Evolutionary conservation across 1,139 yeast genomes (phyloP).

Genomic region (Debaryomycetaceae sp.): DNA sequence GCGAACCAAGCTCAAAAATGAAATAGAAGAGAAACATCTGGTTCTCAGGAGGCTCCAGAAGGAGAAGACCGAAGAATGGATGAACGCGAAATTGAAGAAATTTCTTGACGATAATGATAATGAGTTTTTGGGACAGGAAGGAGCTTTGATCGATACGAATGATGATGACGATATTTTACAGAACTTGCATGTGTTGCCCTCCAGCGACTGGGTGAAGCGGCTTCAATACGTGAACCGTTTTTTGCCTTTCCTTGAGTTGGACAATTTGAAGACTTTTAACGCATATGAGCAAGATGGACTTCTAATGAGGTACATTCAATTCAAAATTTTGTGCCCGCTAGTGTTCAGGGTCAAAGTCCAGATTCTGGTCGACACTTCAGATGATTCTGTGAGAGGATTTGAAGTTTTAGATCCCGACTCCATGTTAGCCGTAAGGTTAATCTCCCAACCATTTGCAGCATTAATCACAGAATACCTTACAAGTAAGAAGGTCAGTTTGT

Average conservation of each 20-base stretch:
- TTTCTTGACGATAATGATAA: slow-evolving; percentile 23
- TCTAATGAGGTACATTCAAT: slow-evolving; percentile 19
- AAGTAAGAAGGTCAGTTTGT: slow-evolving; percentile 22
- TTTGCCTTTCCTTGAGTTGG: slow-evolving; percentile 24
- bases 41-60: slow-evolving; percentile 16
- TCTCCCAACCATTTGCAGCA: slow-evolving; percentile 22
- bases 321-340: slow-evolving; percentile 18
- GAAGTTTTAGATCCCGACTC: slow-evolving; percentile 2
- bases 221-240: slow-evolving; percentile 24
- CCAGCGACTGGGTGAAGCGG: slow-evolving; percentile 33
- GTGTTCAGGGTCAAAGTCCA: slow-evolving; percentile 21
- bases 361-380: slow-evolving; percentile 15
- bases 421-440: slow-evolving; percentile 9
- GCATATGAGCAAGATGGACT: slow-evolving; percentile 7
- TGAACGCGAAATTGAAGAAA: slow-evolving; percentile 16
- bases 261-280: slow-evolving; percentile 13
- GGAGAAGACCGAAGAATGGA: slow-evolving; percentile 11
- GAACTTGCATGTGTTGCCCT: slow-evolving; percentile 34
- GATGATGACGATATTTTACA: slow-evolving; percentile 20
- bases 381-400: slow-evolving; percentile 14
- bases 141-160: slow-evolving; percentile 9
- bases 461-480: slow-evolving; percentile 24
- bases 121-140: slow-evolving; percentile 11
- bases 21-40: slow-evolving; percentile 20
- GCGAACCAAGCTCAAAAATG: slow-evolving; percentile 16